Base-by-base conservation (phyloP, 176 grass and related monocot species). In the Urochloa ruziziensis region DNA sequence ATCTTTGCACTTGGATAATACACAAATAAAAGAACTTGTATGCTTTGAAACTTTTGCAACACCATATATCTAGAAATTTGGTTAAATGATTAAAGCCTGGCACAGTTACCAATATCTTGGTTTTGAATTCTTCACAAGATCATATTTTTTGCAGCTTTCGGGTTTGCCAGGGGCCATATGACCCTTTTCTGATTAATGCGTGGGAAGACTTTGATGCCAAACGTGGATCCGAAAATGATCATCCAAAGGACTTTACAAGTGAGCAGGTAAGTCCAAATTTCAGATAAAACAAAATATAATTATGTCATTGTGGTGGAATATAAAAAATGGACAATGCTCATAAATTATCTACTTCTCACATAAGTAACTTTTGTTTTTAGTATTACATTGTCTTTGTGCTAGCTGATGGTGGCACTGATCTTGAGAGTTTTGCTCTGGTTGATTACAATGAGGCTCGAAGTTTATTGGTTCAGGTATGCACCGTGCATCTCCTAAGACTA, bases 381-480 rank as follows among this genome's bases (percentile, higher is more conserved):
- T 85, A 82, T 37, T 98, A 95, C 72, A 88, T 95, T 30, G 89
- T 98, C 39, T 98, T 98, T 77, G 91, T 93, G 39, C 84, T 93
- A 82, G 93, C 96, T 63, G 91, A 98, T 90, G 96, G 96, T 35
- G 96, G 96, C 29, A 93, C 43, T 83, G 96, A 98, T 67, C 92
- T 98, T 40, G 93, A 98, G 90, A 91, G 89, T 18, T 95, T 88
- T 62, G 67, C 86, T 87, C 74, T 98, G 24, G 64, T 84, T 34
- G 84, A 95, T 57, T 95, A 91, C 35, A 80, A 91, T 71, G 96
- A 98, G 76, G 91, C 80, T 67, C 76, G 73, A 27, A 95, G 96
- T 88, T 83, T 98, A 83, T 61, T 98, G 60, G 51, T 98, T 74
- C 96, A 98, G 87, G 93, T 98, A 90, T 33, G 76, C 70, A 69